These are phyloP conservation scores for Ganoderma lingzhi DNA, from an alignment of 1,284 basidiomycete genomes.

Conservation along the genomic window DNA sequence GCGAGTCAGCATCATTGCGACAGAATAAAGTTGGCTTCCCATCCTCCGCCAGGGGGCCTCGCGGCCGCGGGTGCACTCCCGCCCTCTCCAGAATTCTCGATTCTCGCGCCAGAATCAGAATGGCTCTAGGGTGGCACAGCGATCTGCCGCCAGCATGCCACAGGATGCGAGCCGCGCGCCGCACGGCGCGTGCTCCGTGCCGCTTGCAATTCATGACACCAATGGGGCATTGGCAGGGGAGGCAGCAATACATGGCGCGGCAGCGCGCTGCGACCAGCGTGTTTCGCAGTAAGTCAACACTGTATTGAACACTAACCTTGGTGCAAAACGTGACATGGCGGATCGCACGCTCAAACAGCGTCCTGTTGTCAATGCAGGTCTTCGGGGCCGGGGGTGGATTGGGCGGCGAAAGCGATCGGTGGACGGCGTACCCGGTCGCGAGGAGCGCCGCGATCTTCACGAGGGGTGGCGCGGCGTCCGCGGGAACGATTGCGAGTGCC, in stretches of 20 bases:
- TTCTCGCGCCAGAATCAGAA: not conserved
- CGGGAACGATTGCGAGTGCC: not conserved
- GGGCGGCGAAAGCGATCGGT: conserved; percentile 40
- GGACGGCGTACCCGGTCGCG: conserved; percentile 37
- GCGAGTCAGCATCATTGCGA: conserved; percentile 4
- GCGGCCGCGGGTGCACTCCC: not conserved
- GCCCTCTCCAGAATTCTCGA: not conserved
- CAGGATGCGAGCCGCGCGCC: conserved; percentile 1
- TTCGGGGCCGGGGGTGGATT: conserved; percentile 39
- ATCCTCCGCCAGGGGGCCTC: conserved; percentile 5
- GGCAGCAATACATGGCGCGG: not conserved
- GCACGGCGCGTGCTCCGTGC: conserved; percentile 2
- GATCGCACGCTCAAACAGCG: conserved; percentile 42
- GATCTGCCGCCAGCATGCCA: conserved; percentile 1
- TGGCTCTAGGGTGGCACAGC: conserved; percentile 1
- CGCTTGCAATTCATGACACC: not conserved
- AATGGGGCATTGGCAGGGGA: conserved; percentile 4
- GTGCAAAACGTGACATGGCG: conserved; percentile 42
- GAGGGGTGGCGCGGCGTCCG: conserved; percentile 25
- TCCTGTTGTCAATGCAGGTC: conserved; percentile 35
- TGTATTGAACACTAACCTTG: conserved; percentile 35
- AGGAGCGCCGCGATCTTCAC: conserved; percentile 36
- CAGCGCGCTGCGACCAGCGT: not conserved
- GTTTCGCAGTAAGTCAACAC: not conserved
- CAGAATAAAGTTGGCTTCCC: conserved; percentile 21